Evolutionary conservation across 768 basidiomycete species (phyloP).

Genomic region (Tylopilus cervinicoccineus): DNA sequence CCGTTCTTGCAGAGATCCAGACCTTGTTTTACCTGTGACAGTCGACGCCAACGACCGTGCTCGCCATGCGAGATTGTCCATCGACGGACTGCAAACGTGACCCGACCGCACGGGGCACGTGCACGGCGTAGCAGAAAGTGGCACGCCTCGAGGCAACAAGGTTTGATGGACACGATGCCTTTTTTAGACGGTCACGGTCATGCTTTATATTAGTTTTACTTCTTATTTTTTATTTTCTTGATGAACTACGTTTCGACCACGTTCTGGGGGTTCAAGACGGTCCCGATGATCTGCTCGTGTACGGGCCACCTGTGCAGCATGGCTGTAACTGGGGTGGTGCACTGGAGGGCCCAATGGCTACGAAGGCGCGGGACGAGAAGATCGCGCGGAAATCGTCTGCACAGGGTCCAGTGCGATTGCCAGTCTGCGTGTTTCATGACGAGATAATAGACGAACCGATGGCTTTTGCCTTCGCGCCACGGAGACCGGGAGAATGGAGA

Average conservation of each 20-base stretch:
- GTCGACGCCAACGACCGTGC: conserved; percentile 20
- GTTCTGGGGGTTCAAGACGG: neutral
- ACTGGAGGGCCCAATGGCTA: no score
- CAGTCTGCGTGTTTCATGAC: conserved; percentile 5
- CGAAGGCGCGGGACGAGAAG: no score
- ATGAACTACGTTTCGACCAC: neutral
- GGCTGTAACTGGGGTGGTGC: conserved; percentile 6
- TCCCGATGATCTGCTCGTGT: neutral
- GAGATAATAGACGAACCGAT: conserved; percentile 20
- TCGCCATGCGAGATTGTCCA: conserved; percentile 2
- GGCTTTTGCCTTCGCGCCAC: no score
- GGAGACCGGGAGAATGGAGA: conserved; percentile 8
- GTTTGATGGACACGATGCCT: conserved; percentile 24
- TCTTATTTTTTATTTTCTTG: neutral
- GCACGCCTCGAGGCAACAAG: conserved; percentile 26
- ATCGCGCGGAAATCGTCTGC: conserved; percentile 20
- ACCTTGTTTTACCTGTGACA: neutral
- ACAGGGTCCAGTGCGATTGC: conserved; percentile 21
- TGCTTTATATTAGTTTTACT: no score
- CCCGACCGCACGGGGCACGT: no score
- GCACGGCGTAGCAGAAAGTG: conserved; percentile 11
- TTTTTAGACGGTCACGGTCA: conserved; percentile 11
- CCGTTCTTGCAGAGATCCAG: neutral
- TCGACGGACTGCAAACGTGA: no score
- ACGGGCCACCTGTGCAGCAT: neutral